phyloP scores from a whole-genome alignment of 2,329 filamentous ascomycete genomes.

The Lachnellula arida region DNA sequence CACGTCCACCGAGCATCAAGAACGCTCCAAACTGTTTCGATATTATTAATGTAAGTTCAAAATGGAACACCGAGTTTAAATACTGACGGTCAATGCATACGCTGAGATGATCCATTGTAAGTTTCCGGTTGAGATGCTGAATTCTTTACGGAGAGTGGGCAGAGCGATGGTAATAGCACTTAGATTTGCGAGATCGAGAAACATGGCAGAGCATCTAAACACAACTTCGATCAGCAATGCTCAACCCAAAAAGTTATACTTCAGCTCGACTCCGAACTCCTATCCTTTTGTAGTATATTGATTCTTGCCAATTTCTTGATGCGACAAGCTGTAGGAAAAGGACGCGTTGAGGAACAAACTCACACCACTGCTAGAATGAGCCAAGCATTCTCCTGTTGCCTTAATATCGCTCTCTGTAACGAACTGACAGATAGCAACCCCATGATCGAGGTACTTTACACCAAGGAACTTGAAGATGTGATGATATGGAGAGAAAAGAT shows the following conservation, averaged over 20 bases:
- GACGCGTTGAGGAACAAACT: background rate
- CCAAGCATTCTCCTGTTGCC: background rate
- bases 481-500: background rate
- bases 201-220: background rate
- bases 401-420: background rate
- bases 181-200: slow-evolving; percentile 1
- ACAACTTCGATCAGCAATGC: background rate
- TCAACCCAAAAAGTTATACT: background rate
- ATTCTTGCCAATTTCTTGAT: background rate
- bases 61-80: background rate
- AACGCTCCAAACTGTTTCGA: slow-evolving; percentile 1
- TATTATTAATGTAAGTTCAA: background rate
- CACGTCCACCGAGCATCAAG: slow-evolving; percentile 2
- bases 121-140: background rate
- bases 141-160: slow-evolving; percentile 3
- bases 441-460: background rate
- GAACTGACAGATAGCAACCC: background rate
- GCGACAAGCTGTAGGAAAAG: background rate
- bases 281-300: background rate
- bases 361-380: background rate
- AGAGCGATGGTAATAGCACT: slow-evolving; percentile 2
- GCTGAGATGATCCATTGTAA: slow-evolving; percentile 8
- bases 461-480: background rate
- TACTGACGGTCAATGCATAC: slow-evolving; percentile 3
- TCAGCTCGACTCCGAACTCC: background rate